These are phyloP conservation scores for Chrysophaeum taylorii DNA, from an alignment of 352 stramenopile genomes.

Conservation along the genomic window DNA sequence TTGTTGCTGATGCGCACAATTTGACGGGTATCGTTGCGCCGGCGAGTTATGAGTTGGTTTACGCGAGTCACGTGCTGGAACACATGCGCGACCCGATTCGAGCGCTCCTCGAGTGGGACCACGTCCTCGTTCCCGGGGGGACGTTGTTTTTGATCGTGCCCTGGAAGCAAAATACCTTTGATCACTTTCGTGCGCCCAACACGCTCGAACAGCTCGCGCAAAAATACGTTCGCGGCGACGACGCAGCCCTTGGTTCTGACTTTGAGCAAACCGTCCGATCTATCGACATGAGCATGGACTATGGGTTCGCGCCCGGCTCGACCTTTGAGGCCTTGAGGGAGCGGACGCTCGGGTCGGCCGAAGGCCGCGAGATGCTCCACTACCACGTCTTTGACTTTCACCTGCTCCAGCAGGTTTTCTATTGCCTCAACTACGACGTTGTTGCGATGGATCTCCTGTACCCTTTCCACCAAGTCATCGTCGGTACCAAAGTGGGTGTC, in stretches of 20 bases:
- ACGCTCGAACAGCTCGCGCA: constrained; percentile 7
- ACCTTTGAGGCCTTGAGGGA: not conserved
- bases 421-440: constrained; percentile 6
- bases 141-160: not conserved
- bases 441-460: not conserved
- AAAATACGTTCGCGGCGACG: not conserved
- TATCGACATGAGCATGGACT: not conserved
- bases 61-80: constrained; percentile 8
- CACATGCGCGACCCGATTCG: constrained; percentile 1
- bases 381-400: constrained; percentile 13
- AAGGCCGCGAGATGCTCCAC: not conserved
- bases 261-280: constrained; percentile 6
- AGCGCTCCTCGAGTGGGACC: not conserved
- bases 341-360: not conserved
- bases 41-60: not conserved
- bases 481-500: not conserved
- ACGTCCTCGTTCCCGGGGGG: not conserved
- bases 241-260: not conserved
- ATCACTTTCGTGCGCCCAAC: not conserved
- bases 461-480: constrained; percentile 11
- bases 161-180: not conserved
- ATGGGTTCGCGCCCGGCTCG: not conserved
- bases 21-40: not conserved
- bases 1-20: not conserved
- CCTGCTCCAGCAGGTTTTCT: not conserved